Conservation (phyloP, 2,329 filamentous ascomycete genomes). For the Fusarium sp. region DNA sequence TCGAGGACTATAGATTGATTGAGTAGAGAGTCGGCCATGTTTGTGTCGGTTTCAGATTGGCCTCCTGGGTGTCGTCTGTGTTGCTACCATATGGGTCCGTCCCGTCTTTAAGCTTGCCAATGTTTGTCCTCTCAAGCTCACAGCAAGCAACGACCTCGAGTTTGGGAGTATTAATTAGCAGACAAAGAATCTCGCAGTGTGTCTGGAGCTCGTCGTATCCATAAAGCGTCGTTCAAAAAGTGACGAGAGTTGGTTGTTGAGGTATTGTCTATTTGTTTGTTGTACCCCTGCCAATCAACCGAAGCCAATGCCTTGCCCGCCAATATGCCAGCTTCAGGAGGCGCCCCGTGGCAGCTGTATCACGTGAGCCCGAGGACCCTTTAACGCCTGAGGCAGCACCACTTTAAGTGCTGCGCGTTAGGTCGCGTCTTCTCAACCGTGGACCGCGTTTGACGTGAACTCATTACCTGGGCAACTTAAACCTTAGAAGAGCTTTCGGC, state of each 20-base stretch:
- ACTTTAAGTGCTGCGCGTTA: slow-evolving; percentile 54
- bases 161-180: slow-evolving; percentile 17
- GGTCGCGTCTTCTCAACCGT: slow-evolving; percentile 50
- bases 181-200: neutral
- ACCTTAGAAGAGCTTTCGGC: slow-evolving; percentile 39
- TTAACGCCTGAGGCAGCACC: slow-evolving; percentile 50
- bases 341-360: slow-evolving; percentile 37
- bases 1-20: slow-evolving; percentile 99
- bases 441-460: slow-evolving; percentile 53
- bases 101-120: slow-evolving; percentile 37
- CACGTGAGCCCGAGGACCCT: slow-evolving; percentile 45
- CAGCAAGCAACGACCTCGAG: slow-evolving; percentile 18
- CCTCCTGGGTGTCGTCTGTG: slow-evolving; percentile 12
- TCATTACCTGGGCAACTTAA: slow-evolving; percentile 45
- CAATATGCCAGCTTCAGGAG: slow-evolving; percentile 45
- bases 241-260: slow-evolving; percentile 26
- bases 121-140: slow-evolving; percentile 30
- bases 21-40: slow-evolving; percentile 77
- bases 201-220: slow-evolving; percentile 37
- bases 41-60: slow-evolving; percentile 16
- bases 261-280: slow-evolving; percentile 34
- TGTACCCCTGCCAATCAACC: slow-evolving; percentile 37
- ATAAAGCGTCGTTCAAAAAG: slow-evolving; percentile 20
- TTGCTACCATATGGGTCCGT: slow-evolving; percentile 26
- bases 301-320: slow-evolving; percentile 35